phyloP scores from a whole-genome alignment of 441 rosid genomes.

The Sinapis alba region DNA sequence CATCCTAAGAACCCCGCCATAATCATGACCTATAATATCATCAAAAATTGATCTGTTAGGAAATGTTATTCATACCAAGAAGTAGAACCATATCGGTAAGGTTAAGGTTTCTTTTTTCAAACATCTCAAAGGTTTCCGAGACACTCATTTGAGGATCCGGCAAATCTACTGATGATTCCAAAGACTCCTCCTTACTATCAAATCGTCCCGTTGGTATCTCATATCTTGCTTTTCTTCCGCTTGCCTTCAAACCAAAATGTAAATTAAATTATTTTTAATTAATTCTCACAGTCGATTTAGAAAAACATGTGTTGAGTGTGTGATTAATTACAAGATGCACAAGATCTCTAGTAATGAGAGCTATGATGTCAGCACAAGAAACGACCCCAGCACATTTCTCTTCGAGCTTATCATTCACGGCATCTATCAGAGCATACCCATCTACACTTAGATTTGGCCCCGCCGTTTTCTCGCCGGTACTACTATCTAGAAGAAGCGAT shows the following conservation, averaged over 20 bases:
- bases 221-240: conserved; percentile 37
- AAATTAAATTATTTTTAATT: background rate
- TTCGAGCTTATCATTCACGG: conserved; percentile 47
- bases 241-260: conserved; percentile 45
- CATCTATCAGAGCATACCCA: conserved; percentile 61
- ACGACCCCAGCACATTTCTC: conserved; percentile 41
- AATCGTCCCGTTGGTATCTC: conserved; percentile 58
- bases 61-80: conserved; percentile 45
- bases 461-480: conserved; percentile 52
- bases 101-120: conserved; percentile 31
- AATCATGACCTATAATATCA: too few relatives aligned
- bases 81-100: conserved; percentile 53
- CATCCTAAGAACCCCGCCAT: too few relatives aligned
- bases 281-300: background rate
- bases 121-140: conserved; percentile 38
- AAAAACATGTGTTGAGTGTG: conserved; percentile 3
- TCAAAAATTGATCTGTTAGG: background rate
- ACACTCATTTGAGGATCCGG: conserved; percentile 46
- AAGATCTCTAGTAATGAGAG: conserved; percentile 64
- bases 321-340: conserved; percentile 47
- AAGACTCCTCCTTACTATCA: conserved; percentile 43
- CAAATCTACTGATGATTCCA: conserved; percentile 44
- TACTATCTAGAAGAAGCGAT: conserved; percentile 56
- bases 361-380: conserved; percentile 74
- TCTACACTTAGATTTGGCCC: conserved; percentile 54